Evolutionary conservation across 305 asterid genomes (phyloP).

Genomic region (Fraxinus greggii): DNA sequence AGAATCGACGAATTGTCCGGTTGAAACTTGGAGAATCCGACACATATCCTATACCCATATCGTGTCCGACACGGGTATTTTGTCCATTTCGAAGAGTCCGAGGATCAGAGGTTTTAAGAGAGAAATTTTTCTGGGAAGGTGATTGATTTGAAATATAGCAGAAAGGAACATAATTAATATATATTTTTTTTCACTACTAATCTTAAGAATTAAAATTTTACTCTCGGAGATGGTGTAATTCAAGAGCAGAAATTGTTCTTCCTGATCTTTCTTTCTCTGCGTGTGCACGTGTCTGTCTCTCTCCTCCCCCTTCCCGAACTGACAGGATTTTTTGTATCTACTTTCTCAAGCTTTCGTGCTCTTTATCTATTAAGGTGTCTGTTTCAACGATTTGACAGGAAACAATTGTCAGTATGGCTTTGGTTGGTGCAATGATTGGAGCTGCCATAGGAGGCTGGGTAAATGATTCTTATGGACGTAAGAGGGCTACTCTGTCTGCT

Average conservation of each 20-base stretch:
- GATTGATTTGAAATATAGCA: background rate
- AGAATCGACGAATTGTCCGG: too few relatives aligned
- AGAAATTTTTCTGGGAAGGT: background rate
- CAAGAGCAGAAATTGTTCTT: background rate
- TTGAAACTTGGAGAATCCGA: too few relatives aligned
- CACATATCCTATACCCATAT: too few relatives aligned
- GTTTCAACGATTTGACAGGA: slow-evolving; percentile 49
- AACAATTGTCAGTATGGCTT: slow-evolving; percentile 96
- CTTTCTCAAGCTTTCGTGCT: background rate
- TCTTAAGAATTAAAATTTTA: background rate
- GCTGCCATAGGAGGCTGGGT: slow-evolving; percentile 92
- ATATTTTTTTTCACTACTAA: background rate
- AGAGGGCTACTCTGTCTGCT: slow-evolving; percentile 83
- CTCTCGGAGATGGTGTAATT: background rate
- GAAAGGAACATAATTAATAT: background rate
- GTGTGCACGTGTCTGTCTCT: background rate
- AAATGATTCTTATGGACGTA: slow-evolving; percentile 83
- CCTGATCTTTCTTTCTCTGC: background rate
- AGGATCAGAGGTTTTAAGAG: slow-evolving; percentile 3
- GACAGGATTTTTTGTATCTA: background rate
- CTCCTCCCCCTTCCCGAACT: background rate
- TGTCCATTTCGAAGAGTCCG: too few relatives aligned
- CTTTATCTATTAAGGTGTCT: background rate
- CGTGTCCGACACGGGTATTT: too few relatives aligned
- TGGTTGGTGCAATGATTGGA: slow-evolving; percentile 94